Conservation (phyloP, 1,284 basidiomycete species). For the Trichosporon sp. region DNA sequence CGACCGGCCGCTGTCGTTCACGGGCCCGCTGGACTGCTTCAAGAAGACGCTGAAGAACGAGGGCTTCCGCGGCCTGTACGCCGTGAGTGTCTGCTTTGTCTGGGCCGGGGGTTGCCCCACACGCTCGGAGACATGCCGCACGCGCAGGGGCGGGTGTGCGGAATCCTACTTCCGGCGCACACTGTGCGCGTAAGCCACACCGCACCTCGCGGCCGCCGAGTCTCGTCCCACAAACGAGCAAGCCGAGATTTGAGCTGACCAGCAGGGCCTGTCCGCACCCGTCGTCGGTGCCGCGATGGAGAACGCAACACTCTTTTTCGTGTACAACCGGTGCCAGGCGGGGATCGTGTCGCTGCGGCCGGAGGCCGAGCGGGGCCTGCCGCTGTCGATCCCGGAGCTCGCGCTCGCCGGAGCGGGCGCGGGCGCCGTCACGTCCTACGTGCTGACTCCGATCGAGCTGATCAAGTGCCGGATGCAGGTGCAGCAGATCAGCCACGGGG, state of each 20-base stretch:
- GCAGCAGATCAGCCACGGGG: constrained; percentile 62
- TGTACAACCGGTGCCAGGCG: constrained; percentile 77
- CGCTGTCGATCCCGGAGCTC: constrained; percentile 61
- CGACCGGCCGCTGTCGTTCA: constrained; percentile 65
- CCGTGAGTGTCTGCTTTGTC: constrained; percentile 56
- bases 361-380: constrained; percentile 34
- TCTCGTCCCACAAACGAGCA: no score
- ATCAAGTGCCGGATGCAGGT: constrained; percentile 96
- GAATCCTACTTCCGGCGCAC: neutral
- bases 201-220: neutral
- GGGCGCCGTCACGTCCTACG: constrained; percentile 73
- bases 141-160: neutral
- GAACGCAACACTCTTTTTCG: constrained; percentile 80
- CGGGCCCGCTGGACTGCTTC: constrained; percentile 75
- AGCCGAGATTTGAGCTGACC: constrained; percentile 7
- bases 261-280: constrained; percentile 78
- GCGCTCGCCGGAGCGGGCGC: constrained; percentile 73
- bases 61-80: constrained; percentile 71
- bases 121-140: constrained; percentile 4
- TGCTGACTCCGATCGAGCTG: constrained; percentile 83
- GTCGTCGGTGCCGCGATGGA: constrained; percentile 86
- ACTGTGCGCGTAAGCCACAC: neutral
- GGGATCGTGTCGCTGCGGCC: constrained; percentile 52
- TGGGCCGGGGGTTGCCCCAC: neutral
- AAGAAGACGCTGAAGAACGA: constrained; percentile 70